Conservation (phyloP, 768 basidiomycete genomes). For the Russula brevipes region DNA sequence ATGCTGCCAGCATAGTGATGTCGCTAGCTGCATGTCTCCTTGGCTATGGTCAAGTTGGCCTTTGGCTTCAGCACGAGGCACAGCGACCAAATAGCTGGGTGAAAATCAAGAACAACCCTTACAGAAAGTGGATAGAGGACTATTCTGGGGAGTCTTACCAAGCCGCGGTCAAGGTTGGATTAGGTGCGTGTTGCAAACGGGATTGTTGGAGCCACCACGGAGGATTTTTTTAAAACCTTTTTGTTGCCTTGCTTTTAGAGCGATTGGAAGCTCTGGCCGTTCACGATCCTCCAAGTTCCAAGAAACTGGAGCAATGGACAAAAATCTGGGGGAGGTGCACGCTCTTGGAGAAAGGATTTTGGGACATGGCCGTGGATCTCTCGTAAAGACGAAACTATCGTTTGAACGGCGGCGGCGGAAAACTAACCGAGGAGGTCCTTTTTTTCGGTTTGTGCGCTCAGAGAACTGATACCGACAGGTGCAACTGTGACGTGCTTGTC, state of each 20-base stretch:
- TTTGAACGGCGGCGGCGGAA: too few relatives aligned
- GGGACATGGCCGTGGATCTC: slow-evolving; percentile 59
- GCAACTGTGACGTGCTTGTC: too few relatives aligned
- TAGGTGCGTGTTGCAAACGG: slow-evolving; percentile 47
- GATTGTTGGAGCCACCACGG: background rate
- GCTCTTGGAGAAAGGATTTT: slow-evolving; percentile 75
- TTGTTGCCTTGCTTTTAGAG: slow-evolving; percentile 40
- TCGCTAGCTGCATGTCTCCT: slow-evolving; percentile 81
- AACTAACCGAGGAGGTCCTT: too few relatives aligned
- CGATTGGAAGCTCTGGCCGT: slow-evolving; percentile 64
- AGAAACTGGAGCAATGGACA: slow-evolving; percentile 59
- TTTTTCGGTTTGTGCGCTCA: too few relatives aligned
- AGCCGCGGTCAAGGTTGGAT: slow-evolving; percentile 61
- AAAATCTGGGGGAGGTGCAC: slow-evolving; percentile 73
- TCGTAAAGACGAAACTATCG: slow-evolving; percentile 12
- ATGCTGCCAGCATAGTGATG: slow-evolving; percentile 66
- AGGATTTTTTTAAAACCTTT: background rate
- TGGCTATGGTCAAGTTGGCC: slow-evolving; percentile 89
- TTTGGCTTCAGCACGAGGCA: slow-evolving; percentile 67
- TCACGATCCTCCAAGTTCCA: slow-evolving; percentile 56
- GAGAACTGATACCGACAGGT: too few relatives aligned
- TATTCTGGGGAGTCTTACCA: slow-evolving; percentile 73
- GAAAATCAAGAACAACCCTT: slow-evolving; percentile 62
- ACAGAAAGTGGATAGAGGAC: slow-evolving; percentile 71
- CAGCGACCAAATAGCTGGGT: slow-evolving; percentile 47